Evolutionary conservation across 441 rosid genomes (phyloP), one percentile per base, ranked within the genome.

Genomic region (Populus tomentosa): DNA sequence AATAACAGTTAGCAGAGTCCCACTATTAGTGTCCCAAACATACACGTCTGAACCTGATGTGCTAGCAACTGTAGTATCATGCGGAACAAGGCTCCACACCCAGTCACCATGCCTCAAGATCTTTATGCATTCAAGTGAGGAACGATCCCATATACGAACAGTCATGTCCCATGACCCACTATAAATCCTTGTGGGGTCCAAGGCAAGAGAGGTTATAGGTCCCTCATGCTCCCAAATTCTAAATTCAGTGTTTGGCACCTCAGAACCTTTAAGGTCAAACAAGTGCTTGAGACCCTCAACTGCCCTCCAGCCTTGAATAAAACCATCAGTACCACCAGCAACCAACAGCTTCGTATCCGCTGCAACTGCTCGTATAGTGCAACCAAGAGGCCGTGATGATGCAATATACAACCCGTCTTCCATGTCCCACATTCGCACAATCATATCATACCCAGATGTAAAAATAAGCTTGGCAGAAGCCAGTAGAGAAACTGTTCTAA

Each of bases 141-240:
- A 75, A 10, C 97, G 92, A 78, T 92, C 93, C 98, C 97, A 93
- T 53, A 93, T 70, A 65, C 97, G 89, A 79, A 93, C 94, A 40
- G 98, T 84, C 99, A 92, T 91, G 82, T 95, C 99, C 99, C 98
- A 95, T 4, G 99, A 93, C 71, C 98, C 95, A 38, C 98, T 93
- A 73, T 84, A 93, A 70, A 95, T 87, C 84, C 85, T 87, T 11
- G 75, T 76, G 53, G 81, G 81, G 80, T 95, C 98, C 87, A 95
- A 71, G 33, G 93, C 92, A 78, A 95, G 90, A 70, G 85, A 92
- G 56, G 96, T 93, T 79, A 95, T 83, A n/a, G 99, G 96, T 30
- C 99, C 99, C 62, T 81, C 95, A 16, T 95, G 99, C 77, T 87
- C 97, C 99, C 98, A 93, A 53, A 95, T 89, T 16, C 89, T 89